These are phyloP conservation scores for Zopfia rhizophila DNA, from an alignment of 2,329 filamentous ascomycete genomes.

Conservation along the genomic window DNA sequence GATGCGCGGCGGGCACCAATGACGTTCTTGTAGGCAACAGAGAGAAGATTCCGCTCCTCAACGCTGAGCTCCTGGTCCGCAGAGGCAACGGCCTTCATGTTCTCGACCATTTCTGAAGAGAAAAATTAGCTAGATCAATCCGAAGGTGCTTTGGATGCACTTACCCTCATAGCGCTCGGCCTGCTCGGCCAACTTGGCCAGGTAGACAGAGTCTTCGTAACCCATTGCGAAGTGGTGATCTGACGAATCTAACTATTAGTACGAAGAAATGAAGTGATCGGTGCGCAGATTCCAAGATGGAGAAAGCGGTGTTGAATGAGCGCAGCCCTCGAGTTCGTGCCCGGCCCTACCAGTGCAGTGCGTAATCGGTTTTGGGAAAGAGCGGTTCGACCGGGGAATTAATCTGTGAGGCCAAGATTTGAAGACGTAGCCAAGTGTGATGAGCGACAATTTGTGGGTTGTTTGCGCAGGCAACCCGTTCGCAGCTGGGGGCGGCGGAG, in stretches of 20 bases:
- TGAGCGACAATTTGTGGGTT: constrained; percentile 24
- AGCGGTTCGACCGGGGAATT: constrained; percentile 6
- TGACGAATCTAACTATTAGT: constrained; percentile 37
- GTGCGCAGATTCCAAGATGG: constrained; percentile 25
- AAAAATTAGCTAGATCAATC: constrained; percentile 26
- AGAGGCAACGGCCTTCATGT: constrained; percentile 98
- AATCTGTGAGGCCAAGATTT: constrained; percentile 9
- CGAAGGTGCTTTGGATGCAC: constrained; percentile 18
- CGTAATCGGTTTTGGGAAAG: constrained; percentile 15
- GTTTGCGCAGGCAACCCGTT: constrained; percentile 30
- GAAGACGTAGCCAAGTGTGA: constrained; percentile 7
- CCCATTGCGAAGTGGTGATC: constrained; percentile 76
- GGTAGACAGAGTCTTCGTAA: constrained; percentile 99
- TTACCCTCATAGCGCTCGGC: constrained; percentile 99
- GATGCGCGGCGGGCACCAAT: constrained; percentile 96
- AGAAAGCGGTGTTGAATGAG: background rate
- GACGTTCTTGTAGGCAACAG: constrained; percentile 99
- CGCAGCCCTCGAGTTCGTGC: background rate
- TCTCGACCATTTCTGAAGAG: constrained; percentile 93
- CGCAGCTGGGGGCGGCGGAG: constrained; percentile 27
- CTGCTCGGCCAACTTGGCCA: constrained; percentile 99
- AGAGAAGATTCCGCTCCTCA: constrained; percentile 97
- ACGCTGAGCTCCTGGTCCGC: constrained; percentile 75
- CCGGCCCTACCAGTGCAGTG: background rate
- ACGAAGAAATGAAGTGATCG: constrained; percentile 18